Base-by-base conservation (phyloP, 345 rosid species). In the Salix viminalis region DNA sequence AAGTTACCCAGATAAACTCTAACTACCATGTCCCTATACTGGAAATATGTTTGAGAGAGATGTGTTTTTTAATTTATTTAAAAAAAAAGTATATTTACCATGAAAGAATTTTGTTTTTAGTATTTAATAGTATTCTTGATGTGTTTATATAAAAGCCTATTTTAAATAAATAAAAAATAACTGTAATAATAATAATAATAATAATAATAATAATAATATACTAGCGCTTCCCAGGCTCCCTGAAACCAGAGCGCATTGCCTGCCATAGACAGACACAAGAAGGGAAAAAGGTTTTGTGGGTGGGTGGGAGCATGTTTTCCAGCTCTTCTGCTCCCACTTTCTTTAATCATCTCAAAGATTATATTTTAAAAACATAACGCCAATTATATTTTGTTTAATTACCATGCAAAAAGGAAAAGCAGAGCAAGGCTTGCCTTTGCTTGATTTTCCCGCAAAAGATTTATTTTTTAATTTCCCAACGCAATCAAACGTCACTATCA, bases 381-480 rank as follows among this genome's bases (percentile, higher is more conserved):
- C 1, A 14, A 46, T 14, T 4, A 46, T 10, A 12, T 46, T 3
- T n/a, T n/a, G 62, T n/a, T n/a, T 56, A n/a, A 10, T 58, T 58
- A 10, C 28, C 62, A 58, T 9, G 28, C 28, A 23, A 58, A 58
- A n/a, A 26, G 28, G 24, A 1, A 58, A n/a, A n/a, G 62, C 1
- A 58, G 26, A 58, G 46, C 4, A 42, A 0, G 62, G 28, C 62
- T 1, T 21, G 1, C 62, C 62, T 12, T 71, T 71, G 54, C 52
- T 78, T 75, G 23, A 12, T 34, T 14, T 76, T 79, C 78, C 80
- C 76, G 83, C 85, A 61, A 73, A 36, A 23, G 36, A 16, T 64
- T 4, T 48, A 76, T 36, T 48, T 79, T 70, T 66, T 67, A 83
- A 65, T 58, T 61, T 67, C 74, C 71, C 83, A 1, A 13, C 23